These are phyloP conservation scores for Rhizophagus clarus DNA, from an alignment of 192 early-diverging fungal genomes.

Conservation along the genomic window DNA sequence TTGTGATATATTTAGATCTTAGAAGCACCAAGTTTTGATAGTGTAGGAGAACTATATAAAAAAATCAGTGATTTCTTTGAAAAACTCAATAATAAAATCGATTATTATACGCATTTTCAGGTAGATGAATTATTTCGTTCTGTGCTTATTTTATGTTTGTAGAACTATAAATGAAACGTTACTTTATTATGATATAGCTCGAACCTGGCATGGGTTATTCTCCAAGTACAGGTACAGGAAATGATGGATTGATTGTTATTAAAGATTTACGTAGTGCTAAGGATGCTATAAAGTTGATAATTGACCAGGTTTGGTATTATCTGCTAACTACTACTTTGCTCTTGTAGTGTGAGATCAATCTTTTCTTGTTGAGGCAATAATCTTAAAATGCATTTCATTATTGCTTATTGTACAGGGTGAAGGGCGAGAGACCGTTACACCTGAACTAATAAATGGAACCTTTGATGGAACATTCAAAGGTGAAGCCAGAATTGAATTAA, in stretches of 20 bases:
- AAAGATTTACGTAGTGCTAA: neutral
- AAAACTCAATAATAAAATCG: neutral
- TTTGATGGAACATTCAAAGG: neutral
- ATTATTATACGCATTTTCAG: slow-evolving; percentile 15
- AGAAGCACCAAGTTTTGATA: neutral
- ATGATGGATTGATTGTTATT: slow-evolving; percentile 26
- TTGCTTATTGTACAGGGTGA: slow-evolving; percentile 7
- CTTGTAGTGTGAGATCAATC: no score
- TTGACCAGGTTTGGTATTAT: neutral
- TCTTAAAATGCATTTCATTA: neutral
- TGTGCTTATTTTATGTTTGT: neutral
- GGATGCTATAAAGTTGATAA: slow-evolving; percentile 21
- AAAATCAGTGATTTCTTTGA: neutral
- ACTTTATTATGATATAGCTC: neutral
- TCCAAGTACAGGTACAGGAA: slow-evolving; percentile 15
- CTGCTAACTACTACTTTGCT: neutral
- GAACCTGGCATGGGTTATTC: slow-evolving; percentile 30
- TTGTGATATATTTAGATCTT: no score
- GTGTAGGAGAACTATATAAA: slow-evolving; percentile 1
- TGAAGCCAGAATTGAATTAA: neutral
- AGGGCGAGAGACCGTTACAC: no score
- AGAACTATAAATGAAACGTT: neutral
- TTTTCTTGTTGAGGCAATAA: no score
- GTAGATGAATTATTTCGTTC: neutral
- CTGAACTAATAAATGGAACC: no score